These are phyloP conservation scores for Porcisia deanei DNA, from an alignment of 208 protist genomes.

Conservation along the genomic window DNA sequence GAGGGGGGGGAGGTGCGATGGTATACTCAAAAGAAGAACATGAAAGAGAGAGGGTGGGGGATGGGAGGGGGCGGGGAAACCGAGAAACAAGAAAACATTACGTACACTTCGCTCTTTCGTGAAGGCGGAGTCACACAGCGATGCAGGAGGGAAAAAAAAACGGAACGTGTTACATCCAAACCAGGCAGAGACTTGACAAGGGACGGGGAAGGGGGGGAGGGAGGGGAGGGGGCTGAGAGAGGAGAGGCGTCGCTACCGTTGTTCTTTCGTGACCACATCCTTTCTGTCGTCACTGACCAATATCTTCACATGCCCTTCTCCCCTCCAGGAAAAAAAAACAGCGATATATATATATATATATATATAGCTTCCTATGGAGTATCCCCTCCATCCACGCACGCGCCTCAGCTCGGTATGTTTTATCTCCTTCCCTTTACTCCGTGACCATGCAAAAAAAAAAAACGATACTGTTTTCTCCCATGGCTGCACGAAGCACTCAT, in stretches of 20 bases:
- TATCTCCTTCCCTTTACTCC: too few species aligned
- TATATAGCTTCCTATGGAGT: too few species aligned
- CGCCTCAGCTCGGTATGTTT: too few species aligned
- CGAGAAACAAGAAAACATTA: not conserved
- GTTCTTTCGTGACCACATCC: not conserved
- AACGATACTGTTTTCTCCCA: too few species aligned
- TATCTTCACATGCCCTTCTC: not conserved
- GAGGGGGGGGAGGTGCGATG: not conserved
- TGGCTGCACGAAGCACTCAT: too few species aligned
- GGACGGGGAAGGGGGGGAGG: not conserved
- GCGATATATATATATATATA: too few species aligned
- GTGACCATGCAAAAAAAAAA: too few species aligned
- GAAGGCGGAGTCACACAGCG: constrained; percentile 1
- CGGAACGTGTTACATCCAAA: not conserved
- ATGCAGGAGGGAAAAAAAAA: not conserved
- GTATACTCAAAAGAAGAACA: not conserved
- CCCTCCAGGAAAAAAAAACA: not conserved
- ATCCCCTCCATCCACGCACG: too few species aligned
- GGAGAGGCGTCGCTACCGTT: not conserved
- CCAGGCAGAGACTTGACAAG: not conserved
- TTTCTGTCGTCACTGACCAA: not conserved
- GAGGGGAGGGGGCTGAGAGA: not conserved
- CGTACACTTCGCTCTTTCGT: constrained; percentile 6
- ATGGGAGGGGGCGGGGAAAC: not conserved
- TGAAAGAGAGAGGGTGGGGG: not conserved